Evolutionary conservation across 2,329 filamentous ascomycete genomes (phyloP).

Genomic region (Epichloe aotearoae): DNA sequence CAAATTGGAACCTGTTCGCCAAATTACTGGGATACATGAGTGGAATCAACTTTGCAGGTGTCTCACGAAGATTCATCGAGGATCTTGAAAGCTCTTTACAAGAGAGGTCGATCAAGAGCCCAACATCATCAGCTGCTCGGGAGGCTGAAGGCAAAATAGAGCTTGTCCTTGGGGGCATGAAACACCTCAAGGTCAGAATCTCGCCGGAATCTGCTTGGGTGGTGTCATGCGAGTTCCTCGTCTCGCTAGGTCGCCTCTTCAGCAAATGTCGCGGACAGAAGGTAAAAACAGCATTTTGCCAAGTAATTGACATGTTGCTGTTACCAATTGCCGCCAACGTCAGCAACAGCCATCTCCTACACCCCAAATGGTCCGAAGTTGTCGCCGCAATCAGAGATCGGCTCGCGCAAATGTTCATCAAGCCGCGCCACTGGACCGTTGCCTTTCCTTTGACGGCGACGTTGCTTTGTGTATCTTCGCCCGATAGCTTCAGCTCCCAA

Average conservation of each 20-base stretch:
- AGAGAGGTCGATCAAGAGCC: slow-evolving; percentile 59
- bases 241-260: slow-evolving; percentile 69
- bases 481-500: slow-evolving; percentile 69
- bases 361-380: slow-evolving; percentile 78
- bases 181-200: slow-evolving; percentile 66
- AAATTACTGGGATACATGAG: slow-evolving; percentile 95
- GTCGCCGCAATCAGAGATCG: slow-evolving; percentile 66
- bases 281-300: slow-evolving; percentile 89
- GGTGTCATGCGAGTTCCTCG: slow-evolving; percentile 79
- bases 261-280: slow-evolving; percentile 72
- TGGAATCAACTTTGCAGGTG: slow-evolving; percentile 74
- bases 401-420: slow-evolving; percentile 72
- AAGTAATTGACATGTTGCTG: slow-evolving; percentile 75
- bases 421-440: slow-evolving; percentile 82
- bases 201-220: slow-evolving; percentile 66
- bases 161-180: slow-evolving; percentile 81
- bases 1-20: slow-evolving; percentile 92
- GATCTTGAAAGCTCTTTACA: slow-evolving; percentile 70
- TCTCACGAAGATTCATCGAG: slow-evolving; percentile 66
- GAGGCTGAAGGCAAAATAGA: slow-evolving; percentile 74
- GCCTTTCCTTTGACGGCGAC: slow-evolving; percentile 82
- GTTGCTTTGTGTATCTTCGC: slow-evolving; percentile 75
- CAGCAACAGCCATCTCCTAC: slow-evolving; percentile 59
- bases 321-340: slow-evolving; percentile 77
- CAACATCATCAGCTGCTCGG: slow-evolving; percentile 39